Percentiles rank a stretch among this genome's conserved stretches.
Conservation (phyloP, 805 yeast genomes). For the Candida palmyrensis region DNA sequence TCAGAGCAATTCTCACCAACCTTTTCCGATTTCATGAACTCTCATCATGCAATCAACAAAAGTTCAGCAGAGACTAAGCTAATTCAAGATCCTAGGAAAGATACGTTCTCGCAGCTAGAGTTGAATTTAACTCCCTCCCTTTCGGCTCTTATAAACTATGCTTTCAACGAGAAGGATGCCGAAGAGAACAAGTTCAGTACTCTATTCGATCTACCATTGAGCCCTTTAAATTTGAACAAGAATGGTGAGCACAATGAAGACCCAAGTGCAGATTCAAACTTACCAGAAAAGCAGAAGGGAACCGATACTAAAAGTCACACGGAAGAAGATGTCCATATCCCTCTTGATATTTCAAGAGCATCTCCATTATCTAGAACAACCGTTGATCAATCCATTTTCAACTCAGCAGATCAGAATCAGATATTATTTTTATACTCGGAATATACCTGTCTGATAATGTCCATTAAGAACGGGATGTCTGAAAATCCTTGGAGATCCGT, state of each 20-base stretch:
- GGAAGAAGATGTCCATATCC: background rate
- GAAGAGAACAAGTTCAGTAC: slow-evolving; percentile 12
- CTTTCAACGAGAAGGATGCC: slow-evolving; percentile 22
- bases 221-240: slow-evolving; percentile 17
- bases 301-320: background rate
- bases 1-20: slow-evolving; percentile 9
- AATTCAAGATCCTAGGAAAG: background rate
- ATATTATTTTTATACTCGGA: slow-evolving; percentile 28
- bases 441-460: slow-evolving; percentile 45
- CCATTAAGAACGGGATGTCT: slow-evolving; percentile 57
- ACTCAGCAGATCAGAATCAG: slow-evolving; percentile 30
- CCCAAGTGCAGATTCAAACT: background rate
- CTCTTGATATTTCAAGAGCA: background rate
- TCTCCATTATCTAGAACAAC: background rate
- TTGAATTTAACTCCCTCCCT: slow-evolving; percentile 31
- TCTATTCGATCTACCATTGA: slow-evolving; percentile 19
- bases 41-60: background rate
- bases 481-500: slow-evolving; percentile 67
- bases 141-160: slow-evolving; percentile 33
- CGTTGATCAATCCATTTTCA: slow-evolving; percentile 12
- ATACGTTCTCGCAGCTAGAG: background rate
- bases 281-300: too few relatives aligned
- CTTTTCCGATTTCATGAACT: background rate
- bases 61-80: background rate
- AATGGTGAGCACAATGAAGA: background rate